Evolutionary conservation across 2,329 filamentous ascomycete species (phyloP).

Genomic region (Harringtonia lauricola): DNA sequence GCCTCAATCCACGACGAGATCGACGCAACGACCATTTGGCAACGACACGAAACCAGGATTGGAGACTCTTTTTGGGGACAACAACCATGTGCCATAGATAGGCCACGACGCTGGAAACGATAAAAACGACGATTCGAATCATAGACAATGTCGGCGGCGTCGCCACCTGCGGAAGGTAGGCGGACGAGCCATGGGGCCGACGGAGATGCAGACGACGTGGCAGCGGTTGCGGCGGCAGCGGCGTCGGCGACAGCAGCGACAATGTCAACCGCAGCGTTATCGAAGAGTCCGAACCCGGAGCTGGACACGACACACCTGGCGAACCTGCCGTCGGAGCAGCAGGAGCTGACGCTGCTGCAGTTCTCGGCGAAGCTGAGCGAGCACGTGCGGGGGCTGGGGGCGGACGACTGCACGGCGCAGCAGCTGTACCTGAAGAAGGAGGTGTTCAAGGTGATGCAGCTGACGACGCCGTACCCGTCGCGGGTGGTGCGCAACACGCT

Average conservation of each 20-base stretch:
- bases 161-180: constrained; percentile 5
- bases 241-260: constrained; percentile 20
- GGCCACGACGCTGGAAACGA: too few species aligned
- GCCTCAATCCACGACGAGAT: not conserved
- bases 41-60: too few species aligned
- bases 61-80: too few species aligned
- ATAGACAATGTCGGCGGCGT: constrained; percentile 11
- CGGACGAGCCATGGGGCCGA: constrained; percentile 7
- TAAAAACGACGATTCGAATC: too few species aligned
- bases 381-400: constrained; percentile 63
- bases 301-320: constrained; percentile 87
- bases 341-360: constrained; percentile 85
- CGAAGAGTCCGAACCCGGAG: constrained; percentile 51
- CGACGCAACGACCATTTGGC: too few species aligned
- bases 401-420: constrained; percentile 75
- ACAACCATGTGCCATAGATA: too few species aligned
- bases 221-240: constrained; percentile 3
- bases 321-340: constrained; percentile 82
- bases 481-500: constrained; percentile 84
- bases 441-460: constrained; percentile 82
- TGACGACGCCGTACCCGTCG: constrained; percentile 70
- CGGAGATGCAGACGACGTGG: constrained; percentile 7
- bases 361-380: constrained; percentile 75
- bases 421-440: constrained; percentile 91
- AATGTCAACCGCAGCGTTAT: constrained; percentile 18